These are phyloP conservation scores for Dryadomyces sulphureus DNA, from an alignment of 2,329 filamentous ascomycete genomes.

Conservation along the genomic window DNA sequence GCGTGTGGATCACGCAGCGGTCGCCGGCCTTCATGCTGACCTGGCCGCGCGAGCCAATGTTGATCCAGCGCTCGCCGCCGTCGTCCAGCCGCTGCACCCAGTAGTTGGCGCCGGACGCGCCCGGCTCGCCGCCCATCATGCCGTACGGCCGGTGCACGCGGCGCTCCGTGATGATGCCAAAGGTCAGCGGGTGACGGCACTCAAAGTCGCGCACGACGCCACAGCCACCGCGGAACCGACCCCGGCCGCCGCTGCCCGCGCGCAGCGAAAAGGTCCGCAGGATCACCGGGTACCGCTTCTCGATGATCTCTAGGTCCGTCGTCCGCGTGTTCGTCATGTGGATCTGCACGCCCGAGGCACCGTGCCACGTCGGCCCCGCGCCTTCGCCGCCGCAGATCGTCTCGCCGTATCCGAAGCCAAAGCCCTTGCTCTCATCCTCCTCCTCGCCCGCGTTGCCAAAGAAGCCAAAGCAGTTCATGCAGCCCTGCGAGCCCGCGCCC, in stretches of 20 bases:
- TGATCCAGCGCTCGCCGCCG: conserved; percentile 31
- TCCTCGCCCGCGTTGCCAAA: conserved; percentile 42
- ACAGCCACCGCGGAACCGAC: conserved; percentile 54
- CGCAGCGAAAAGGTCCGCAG: conserved; percentile 55
- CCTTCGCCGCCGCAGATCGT: conserved; percentile 68
- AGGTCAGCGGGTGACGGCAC: conserved; percentile 62
- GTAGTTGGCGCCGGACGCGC: conserved; percentile 63
- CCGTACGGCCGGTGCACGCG: conserved; percentile 68
- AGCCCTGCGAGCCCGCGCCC: conserved; percentile 63
- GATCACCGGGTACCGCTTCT: conserved; percentile 59
- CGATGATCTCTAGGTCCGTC: conserved; percentile 66
- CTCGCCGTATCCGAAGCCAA: conserved; percentile 72
- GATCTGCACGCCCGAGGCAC: conserved; percentile 61
- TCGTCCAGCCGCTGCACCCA: conserved; percentile 49
- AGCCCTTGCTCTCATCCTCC: conserved; percentile 14
- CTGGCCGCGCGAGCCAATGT: conserved; percentile 65
- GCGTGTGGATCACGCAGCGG: conserved; percentile 63
- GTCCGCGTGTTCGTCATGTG: conserved; percentile 82
- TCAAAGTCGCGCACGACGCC: conserved; percentile 69
- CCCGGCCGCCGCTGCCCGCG: conserved; percentile 44
- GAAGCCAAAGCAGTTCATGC: conserved; percentile 74
- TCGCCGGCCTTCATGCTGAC: conserved; percentile 62
- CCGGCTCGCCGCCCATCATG: conserved; percentile 68
- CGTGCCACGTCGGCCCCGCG: conserved; percentile 58
- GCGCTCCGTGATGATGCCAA: conserved; percentile 63